Percentiles rank a stretch among this genome's conserved stretches.
phyloP scores from a whole-genome alignment of 208 protist species.

The Herpetomonas muscarum region DNA sequence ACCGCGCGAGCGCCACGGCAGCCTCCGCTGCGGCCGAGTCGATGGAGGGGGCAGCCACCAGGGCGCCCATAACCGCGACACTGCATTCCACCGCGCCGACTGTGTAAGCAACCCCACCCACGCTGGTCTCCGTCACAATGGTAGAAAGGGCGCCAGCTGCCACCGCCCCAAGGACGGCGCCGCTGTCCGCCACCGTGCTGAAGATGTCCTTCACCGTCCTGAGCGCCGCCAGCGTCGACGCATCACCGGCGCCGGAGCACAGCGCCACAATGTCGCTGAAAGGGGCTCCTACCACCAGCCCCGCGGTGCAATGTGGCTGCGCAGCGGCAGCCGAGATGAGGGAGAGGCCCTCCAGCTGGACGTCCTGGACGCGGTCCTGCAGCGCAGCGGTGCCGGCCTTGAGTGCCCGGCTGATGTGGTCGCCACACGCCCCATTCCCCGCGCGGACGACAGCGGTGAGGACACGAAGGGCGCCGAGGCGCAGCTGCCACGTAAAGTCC shows the following conservation, averaged over 20 bases:
- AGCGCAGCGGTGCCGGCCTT: conserved; percentile 12
- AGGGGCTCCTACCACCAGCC: neutral
- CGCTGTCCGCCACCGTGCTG: conserved; percentile 7
- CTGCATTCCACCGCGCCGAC: too few species aligned
- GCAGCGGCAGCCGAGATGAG: conserved; percentile 25
- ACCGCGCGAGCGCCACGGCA: too few species aligned
- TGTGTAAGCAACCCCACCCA: neutral
- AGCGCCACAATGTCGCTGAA: neutral
- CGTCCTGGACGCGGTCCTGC: conserved; percentile 37
- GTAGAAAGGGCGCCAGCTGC: neutral
- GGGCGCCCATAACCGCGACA: too few species aligned
- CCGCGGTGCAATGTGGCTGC: conserved; percentile 10
- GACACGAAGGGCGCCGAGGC: conserved; percentile 30
- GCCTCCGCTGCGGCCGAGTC: too few species aligned
- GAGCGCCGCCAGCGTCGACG: conserved; percentile 13
- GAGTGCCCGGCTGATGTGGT: conserved; percentile 24
- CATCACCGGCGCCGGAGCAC: conserved; percentile 7
- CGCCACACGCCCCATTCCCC: conserved; percentile 16
- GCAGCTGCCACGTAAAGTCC: conserved; percentile 55
- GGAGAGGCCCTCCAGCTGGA: conserved; percentile 40
- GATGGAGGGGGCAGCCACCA: too few species aligned
- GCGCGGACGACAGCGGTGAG: conserved; percentile 29
- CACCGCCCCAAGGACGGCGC: conserved; percentile 2
- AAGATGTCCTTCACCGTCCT: conserved; percentile 13
- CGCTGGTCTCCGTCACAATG: neutral